Evolutionary conservation across 192 early-diverging fungal genomes (phyloP), one percentile per base, ranked within the genome.

Genomic region (Lobulomyces angularis): DNA sequence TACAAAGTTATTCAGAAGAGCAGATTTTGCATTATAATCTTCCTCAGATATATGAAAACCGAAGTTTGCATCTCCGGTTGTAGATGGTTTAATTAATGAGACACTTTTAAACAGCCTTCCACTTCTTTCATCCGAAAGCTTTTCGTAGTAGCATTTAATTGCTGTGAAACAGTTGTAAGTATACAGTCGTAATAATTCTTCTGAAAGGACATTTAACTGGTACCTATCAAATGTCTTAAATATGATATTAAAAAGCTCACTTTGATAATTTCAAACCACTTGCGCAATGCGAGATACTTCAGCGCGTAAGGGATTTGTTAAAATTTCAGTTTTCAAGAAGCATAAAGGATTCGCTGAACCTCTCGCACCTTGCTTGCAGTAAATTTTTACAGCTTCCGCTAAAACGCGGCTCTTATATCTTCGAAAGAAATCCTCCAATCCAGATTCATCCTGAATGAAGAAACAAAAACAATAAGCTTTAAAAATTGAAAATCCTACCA

Each of bases 51-150:
- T 30, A 33, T 41, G 36, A 30, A 64, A 69, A 0, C 56, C 61
- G 29, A 62, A 62, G 17, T 51, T 46, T 9, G 38, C 29, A 5
- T 62, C 43, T 5, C 56, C 66, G 6, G 56, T 46, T 1, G 24
- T 4, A 8, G 59, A 51, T n/a, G 50, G 55, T 2, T 64, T 43
- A 16, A 60, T 60, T 21, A 64, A 37, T 22, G 23, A 41, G 2
- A 65, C 71, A 1, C 48, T 33, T 37, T 61, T 60, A 40, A 74
- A 74, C 31, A 69, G 45, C 17, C 62, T 50, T 2, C 71, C 71
- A 7, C 40, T 65, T 8, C 67, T 41, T 36, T 74, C 71, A 39
- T 74, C 71, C 3, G 56, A 22, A 12, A 74, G 48, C n/a, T 46
- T 53, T 17, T 53, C 61, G 35, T 49, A 54, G 41, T 57, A 61